A percentile compares a stretch with the other conserved stretches of the same genome.
Conservation (phyloP, 2,329 filamentous ascomycete species). For the Chaetothyriales sp. region DNA sequence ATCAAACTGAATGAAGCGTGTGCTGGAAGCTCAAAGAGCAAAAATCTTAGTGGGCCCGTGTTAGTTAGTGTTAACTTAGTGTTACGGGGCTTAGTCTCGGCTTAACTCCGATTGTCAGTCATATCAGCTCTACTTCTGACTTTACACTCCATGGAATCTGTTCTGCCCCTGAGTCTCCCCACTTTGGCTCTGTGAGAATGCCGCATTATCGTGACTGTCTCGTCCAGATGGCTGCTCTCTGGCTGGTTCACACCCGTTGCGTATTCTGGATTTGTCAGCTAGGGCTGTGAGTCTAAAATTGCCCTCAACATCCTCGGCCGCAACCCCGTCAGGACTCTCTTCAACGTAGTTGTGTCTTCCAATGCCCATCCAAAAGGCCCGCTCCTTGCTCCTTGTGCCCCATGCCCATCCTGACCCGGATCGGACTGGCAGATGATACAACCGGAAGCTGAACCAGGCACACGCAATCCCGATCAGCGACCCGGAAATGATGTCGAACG, state of each 20-base stretch:
- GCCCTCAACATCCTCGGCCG: neutral
- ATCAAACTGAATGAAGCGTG: neutral
- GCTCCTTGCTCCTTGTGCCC: slow-evolving; percentile 58
- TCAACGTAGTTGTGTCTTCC: slow-evolving; percentile 12
- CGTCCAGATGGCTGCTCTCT: neutral
- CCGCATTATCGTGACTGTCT: neutral
- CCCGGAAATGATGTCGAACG: slow-evolving; percentile 86
- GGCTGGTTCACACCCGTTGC: neutral
- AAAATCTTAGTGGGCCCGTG: neutral
- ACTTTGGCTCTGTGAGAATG: neutral
- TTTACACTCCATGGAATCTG: neutral
- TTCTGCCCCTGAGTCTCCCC: neutral
- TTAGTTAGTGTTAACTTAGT: too few relatives aligned
- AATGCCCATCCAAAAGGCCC: slow-evolving; percentile 64
- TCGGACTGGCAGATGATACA: slow-evolving; percentile 69
- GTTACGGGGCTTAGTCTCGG: neutral
- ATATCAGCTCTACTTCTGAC: neutral
- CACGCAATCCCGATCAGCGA: slow-evolving; percentile 59
- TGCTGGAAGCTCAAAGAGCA: neutral
- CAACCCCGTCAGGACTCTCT: neutral
- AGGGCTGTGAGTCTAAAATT: neutral
- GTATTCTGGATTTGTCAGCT: neutral
- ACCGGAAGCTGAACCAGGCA: slow-evolving; percentile 64
- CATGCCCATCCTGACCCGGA: slow-evolving; percentile 80
- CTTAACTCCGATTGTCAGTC: neutral